phyloP scores from a whole-genome alignment of 441 rosid genomes.

The Brassica hybrid region DNA sequence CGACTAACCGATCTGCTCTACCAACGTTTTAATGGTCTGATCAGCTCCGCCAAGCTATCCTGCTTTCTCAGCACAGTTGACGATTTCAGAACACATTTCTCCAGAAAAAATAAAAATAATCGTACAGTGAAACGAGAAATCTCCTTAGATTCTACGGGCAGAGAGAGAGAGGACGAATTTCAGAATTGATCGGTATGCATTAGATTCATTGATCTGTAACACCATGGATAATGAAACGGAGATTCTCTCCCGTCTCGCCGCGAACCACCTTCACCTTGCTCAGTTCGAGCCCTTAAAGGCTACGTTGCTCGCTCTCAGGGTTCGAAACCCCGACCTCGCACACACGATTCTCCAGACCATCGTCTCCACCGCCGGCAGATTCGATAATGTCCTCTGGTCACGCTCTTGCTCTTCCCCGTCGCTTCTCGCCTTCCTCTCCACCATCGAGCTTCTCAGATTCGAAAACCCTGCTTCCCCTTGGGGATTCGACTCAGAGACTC shows the following conservation, averaged over 20 bases:
- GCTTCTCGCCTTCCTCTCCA: conserved; percentile 69
- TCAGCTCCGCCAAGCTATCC: background rate
- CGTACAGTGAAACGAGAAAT: background rate
- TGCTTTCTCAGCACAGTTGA: conserved; percentile 23
- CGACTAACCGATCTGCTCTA: background rate
- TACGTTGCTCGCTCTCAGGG: conserved; percentile 66
- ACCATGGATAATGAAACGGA: conserved; percentile 80
- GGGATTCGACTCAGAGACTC: conserved; percentile 70
- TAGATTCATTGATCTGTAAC: conserved; percentile 26
- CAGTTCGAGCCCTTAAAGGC: conserved; percentile 97
- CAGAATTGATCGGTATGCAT: background rate
- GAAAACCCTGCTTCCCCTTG: conserved; percentile 65
- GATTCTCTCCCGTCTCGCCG: conserved; percentile 81
- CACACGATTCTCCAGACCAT: conserved; percentile 74
- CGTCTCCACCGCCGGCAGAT: conserved; percentile 75
- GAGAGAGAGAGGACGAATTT: background rate
- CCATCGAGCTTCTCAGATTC: conserved; percentile 72
- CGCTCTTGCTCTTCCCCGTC: conserved; percentile 78
- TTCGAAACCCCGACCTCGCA: conserved; percentile 72
- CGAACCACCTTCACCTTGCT: conserved; percentile 87
- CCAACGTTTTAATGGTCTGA: background rate
- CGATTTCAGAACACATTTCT: conserved; percentile 25
- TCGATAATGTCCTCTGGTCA: conserved; percentile 79
- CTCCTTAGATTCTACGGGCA: conserved; percentile 3
- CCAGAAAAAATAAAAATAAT: too few relatives aligned